These are phyloP conservation scores for Polysphondylium violaceum DNA, from an alignment of 78 protist genomes.

Conservation along the genomic window DNA sequence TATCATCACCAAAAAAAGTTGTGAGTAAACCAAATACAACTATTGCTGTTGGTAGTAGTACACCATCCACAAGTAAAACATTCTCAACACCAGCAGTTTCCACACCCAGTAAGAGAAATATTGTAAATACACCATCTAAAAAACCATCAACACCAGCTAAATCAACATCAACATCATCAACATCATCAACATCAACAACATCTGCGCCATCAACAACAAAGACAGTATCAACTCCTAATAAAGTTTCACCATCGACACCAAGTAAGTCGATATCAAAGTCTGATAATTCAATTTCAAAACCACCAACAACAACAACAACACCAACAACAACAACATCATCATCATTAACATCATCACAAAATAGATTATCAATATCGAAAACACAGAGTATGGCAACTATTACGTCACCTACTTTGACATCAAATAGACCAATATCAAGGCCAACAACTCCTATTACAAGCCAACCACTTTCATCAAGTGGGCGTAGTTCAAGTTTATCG, in stretches of 20 bases:
- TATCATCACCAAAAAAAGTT: constrained; percentile 18
- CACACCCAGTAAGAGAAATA: background rate
- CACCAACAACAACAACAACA: background rate
- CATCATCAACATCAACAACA: background rate
- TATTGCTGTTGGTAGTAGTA: background rate
- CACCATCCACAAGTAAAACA: constrained; percentile 8
- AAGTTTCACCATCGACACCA: constrained; percentile 23
- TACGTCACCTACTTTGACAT: background rate
- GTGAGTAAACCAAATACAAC: background rate
- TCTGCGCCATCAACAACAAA: background rate
- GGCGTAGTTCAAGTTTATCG: too few species aligned
- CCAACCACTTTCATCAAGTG: too few species aligned
- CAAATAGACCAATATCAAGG: too few species aligned
- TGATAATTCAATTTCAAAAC: background rate
- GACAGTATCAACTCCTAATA: background rate
- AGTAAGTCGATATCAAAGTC: background rate
- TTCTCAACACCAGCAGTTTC: constrained; percentile 12
- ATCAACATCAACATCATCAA: background rate
- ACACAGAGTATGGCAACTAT: background rate
- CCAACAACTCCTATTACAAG: too few species aligned
- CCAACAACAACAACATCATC: background rate
- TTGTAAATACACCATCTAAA: background rate
- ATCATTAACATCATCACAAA: background rate
- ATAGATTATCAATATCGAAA: background rate
- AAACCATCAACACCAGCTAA: background rate